Evolutionary conservation across 495 filamentous ascomycete species (phyloP).

Genomic region (Penicillium verhagenii): DNA sequence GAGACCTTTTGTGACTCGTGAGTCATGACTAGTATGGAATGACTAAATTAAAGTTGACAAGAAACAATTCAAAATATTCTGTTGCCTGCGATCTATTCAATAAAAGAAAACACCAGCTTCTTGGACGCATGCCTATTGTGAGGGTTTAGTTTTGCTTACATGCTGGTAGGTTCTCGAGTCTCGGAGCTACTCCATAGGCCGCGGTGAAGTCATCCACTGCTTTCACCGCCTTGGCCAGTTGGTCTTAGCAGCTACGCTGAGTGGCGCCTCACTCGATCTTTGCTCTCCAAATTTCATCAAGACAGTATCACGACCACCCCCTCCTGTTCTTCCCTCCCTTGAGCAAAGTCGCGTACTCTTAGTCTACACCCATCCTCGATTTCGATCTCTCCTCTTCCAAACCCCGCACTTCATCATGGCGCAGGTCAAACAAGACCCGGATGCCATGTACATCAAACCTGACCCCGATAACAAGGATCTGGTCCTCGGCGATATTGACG

Average conservation of each 20-base stretch:
- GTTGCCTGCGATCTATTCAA: neutral
- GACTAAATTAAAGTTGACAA: neutral
- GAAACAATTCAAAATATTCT: neutral
- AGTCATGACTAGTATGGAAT: too few species aligned
- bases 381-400: neutral
- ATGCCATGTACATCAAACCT: conserved; percentile 56
- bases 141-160: neutral
- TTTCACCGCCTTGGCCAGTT: conserved; percentile 1
- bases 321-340: neutral
- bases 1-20: too few species aligned
- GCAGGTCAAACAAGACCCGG: conserved; percentile 42
- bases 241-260: neutral
- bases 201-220: conserved; percentile 8
- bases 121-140: too few species aligned
- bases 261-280: conserved; percentile 9
- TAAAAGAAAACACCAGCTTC: neutral
- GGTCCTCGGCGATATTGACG: conserved; percentile 59
- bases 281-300: neutral
- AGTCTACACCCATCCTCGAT: neutral
- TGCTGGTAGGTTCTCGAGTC: neutral
- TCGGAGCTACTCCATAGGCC: neutral
- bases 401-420: conserved; percentile 29
- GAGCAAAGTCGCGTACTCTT: neutral
- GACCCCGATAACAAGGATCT: conserved; percentile 61
- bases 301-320: neutral